Evolutionary conservation across 1,284 basidiomycete species (phyloP).

Genomic region (Melampsora larici-populina): DNA sequence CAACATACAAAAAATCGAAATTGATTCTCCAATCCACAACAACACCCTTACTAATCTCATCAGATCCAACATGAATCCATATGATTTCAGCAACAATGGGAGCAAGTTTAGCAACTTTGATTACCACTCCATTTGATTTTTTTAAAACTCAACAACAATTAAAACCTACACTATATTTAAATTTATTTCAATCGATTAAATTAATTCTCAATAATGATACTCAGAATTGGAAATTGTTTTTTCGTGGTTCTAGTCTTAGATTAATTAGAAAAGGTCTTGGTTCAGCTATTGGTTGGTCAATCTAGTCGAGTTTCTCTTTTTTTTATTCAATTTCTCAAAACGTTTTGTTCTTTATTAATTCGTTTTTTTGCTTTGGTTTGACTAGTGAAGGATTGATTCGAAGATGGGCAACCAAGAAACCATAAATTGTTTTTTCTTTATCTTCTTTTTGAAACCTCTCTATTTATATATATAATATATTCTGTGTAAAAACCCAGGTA

Average conservation of each 20-base stretch:
- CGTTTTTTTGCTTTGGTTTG: background rate
- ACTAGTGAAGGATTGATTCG: slow-evolving; percentile 25
- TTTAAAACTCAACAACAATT: slow-evolving; percentile 50
- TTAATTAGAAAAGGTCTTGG: slow-evolving; percentile 83
- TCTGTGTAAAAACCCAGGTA: too few relatives aligned
- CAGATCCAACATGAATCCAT: background rate
- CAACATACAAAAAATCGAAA: slow-evolving; percentile 69
- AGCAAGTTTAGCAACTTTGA: slow-evolving; percentile 48
- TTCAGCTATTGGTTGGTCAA: slow-evolving; percentile 85
- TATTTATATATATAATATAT: too few relatives aligned
- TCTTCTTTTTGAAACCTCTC: too few relatives aligned
- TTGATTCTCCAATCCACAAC: background rate
- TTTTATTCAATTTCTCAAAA: background rate
- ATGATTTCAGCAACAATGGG: slow-evolving; percentile 46
- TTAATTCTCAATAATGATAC: background rate
- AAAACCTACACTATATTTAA: slow-evolving; percentile 49
- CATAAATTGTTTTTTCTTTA: too few relatives aligned
- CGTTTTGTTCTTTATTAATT: background rate
- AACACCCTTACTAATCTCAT: too few relatives aligned
- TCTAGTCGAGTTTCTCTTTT: slow-evolving; percentile 69
- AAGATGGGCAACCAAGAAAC: slow-evolving; percentile 13
- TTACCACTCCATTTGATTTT: too few relatives aligned
- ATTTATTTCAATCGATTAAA: slow-evolving; percentile 45
- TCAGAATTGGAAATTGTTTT: slow-evolving; percentile 63
- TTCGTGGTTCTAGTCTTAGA: slow-evolving; percentile 76